Conservation (phyloP, 2,329 filamentous ascomycete genomes). For the Aspergillus tamarii region DNA sequence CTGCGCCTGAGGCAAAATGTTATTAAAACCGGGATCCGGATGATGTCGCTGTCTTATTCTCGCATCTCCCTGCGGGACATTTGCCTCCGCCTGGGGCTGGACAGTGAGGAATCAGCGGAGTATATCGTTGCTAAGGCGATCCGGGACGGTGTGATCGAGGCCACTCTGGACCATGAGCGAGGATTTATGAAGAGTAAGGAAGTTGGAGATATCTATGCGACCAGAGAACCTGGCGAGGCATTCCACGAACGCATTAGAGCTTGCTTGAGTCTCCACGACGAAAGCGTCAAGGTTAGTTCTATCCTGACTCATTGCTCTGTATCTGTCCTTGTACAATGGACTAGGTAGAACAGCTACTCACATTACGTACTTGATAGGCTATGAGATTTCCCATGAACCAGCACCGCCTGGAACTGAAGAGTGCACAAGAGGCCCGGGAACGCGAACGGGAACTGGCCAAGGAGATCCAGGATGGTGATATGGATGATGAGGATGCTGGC, state of each 20-base stretch:
- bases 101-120: slow-evolving; percentile 95
- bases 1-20: slow-evolving; percentile 95
- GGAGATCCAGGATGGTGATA: slow-evolving; percentile 96
- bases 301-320: not conserved
- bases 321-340: not conserved
- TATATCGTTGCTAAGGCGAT: slow-evolving; percentile 99
- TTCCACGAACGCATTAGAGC: slow-evolving; percentile 97
- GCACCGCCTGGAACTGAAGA: slow-evolving; percentile 94
- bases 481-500: slow-evolving; percentile 94
- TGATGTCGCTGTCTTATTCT: slow-evolving; percentile 98
- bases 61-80: slow-evolving; percentile 97
- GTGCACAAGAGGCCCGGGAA: slow-evolving; percentile 96
- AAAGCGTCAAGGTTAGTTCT: slow-evolving; percentile 85
- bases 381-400: slow-evolving; percentile 99
- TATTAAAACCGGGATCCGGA: slow-evolving; percentile 98
- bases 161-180: slow-evolving; percentile 87
- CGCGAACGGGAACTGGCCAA: slow-evolving; percentile 96
- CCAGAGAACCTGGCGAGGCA: slow-evolving; percentile 90
- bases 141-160: slow-evolving; percentile 94
- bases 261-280: slow-evolving; percentile 88
- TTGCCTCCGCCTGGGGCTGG: slow-evolving; percentile 89
- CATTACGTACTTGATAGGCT: slow-evolving; percentile 58
- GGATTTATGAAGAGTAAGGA: slow-evolving; percentile 99
- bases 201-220: slow-evolving; percentile 92
- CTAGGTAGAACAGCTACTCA: slow-evolving; percentile 28